These are phyloP conservation scores for Handroanthus guayacan DNA, from an alignment of 257 asterid genomes.

Conservation along the genomic window DNA sequence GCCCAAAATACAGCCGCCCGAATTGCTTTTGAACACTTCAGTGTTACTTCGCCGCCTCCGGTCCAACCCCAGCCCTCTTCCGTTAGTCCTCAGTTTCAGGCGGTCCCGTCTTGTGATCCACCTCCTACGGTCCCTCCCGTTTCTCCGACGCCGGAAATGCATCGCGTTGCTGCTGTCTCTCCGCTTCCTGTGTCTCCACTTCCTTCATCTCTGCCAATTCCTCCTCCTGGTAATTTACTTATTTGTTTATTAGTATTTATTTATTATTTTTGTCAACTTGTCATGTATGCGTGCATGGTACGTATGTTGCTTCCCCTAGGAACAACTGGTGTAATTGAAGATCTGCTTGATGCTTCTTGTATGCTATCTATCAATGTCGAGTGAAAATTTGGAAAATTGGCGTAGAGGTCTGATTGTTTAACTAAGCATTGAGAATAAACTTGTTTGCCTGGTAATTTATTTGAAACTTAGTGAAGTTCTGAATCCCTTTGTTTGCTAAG, in stretches of 20 bases:
- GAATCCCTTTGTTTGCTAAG: background rate
- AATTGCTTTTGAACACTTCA: conserved; percentile 48
- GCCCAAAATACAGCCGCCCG: conserved; percentile 71
- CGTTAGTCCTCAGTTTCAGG: background rate
- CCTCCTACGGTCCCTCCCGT: background rate
- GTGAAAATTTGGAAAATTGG: background rate
- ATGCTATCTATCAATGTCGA: background rate
- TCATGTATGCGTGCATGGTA: background rate
- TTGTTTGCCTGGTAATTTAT: background rate
- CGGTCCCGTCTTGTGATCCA: background rate
- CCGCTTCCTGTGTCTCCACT: conserved; percentile 41
- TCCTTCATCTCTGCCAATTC: conserved; percentile 48
- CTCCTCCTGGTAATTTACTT: conserved; percentile 37
- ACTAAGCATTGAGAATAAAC: background rate
- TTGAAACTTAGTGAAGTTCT: background rate
- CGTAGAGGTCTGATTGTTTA: background rate
- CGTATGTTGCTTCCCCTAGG: background rate
- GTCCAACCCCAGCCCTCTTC: background rate
- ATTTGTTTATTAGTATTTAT: background rate
- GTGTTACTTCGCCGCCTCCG: conserved; percentile 10
- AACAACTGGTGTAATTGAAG: conserved; percentile 1
- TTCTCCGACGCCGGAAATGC: conserved; percentile 16
- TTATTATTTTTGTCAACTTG: background rate
- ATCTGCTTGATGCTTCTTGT: background rate
- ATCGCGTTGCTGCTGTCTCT: background rate